Conservation (phyloP, 805 yeast genomes). For the Yamadazyma endophytica region DNA sequence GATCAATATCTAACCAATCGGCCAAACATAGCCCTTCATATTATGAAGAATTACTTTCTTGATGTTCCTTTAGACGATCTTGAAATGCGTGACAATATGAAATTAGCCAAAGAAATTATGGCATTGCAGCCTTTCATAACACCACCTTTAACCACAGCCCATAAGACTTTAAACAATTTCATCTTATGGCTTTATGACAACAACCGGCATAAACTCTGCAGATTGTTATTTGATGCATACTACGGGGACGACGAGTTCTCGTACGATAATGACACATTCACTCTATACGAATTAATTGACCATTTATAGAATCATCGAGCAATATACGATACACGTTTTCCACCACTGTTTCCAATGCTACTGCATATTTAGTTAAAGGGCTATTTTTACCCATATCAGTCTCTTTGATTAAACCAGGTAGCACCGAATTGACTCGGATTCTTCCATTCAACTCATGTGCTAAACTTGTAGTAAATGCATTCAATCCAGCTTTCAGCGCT, state of each 20-base stretch:
- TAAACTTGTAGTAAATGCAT: slow-evolving; percentile 55
- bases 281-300: slow-evolving; percentile 23
- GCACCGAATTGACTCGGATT: slow-evolving; percentile 59
- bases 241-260: too few species aligned
- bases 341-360: slow-evolving; percentile 25
- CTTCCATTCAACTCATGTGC: slow-evolving; percentile 56
- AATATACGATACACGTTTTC: slow-evolving; percentile 19
- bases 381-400: slow-evolving; percentile 60
- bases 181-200: too few species aligned
- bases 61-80: background rate
- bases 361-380: slow-evolving; percentile 15
- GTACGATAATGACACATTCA: too few species aligned
- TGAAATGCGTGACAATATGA: too few species aligned
- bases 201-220: too few species aligned
- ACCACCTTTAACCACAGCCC: too few species aligned
- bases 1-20: slow-evolving; percentile 2
- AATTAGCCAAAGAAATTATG: too few species aligned
- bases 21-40: background rate
- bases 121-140: too few species aligned
- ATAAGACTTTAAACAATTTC: too few species aligned
- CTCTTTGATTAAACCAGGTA: slow-evolving; percentile 63
- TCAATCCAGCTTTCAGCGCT: slow-evolving; percentile 67
- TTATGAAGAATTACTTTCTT: background rate
- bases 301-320: slow-evolving; percentile 22
- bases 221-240: background rate